Evolutionary conservation across 768 basidiomycete genomes (phyloP).

Genomic region (Asterophora parasitica): DNA sequence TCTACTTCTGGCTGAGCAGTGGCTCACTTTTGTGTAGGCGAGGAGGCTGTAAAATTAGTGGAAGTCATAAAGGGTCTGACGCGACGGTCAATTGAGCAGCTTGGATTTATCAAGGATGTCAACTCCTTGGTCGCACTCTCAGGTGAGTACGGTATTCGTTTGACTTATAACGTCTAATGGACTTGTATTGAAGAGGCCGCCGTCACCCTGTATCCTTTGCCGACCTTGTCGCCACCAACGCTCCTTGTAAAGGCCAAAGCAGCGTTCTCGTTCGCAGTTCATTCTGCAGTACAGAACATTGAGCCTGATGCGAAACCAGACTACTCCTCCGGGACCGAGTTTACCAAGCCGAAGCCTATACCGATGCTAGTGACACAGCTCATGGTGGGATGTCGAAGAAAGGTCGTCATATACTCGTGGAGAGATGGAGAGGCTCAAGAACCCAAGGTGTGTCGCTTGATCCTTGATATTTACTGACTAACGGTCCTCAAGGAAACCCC

Average conservation of each 20-base stretch:
- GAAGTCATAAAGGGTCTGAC: conserved; percentile 66
- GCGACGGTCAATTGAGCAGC: conserved; percentile 76
- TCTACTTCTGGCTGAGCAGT: background rate
- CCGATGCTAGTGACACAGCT: conserved; percentile 72
- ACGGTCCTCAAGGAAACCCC: conserved; percentile 57
- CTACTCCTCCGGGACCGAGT: conserved; percentile 22
- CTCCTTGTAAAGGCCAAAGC: conserved; percentile 71
- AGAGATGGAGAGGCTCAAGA: conserved; percentile 78
- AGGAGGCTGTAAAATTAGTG: conserved; percentile 36
- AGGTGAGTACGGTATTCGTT: conserved; percentile 44
- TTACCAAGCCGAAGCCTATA: conserved; percentile 39
- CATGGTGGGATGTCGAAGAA: conserved; percentile 81
- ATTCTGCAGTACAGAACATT: conserved; percentile 53
- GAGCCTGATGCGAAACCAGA: conserved; percentile 22
- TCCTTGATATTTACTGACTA: background rate
- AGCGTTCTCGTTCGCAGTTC: conserved; percentile 78
- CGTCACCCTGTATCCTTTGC: conserved; percentile 73
- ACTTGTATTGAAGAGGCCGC: conserved; percentile 49
- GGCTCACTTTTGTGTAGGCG: conserved; percentile 18
- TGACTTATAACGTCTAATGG: background rate
- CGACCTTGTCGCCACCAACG: conserved; percentile 65
- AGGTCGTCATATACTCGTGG: conserved; percentile 83
- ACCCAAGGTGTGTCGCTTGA: conserved; percentile 48
- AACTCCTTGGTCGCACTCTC: conserved; percentile 82
- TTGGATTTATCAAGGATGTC: conserved; percentile 82